Base-by-base conservation (phyloP, 805 yeast genomes). In the Candida tibetensis region DNA sequence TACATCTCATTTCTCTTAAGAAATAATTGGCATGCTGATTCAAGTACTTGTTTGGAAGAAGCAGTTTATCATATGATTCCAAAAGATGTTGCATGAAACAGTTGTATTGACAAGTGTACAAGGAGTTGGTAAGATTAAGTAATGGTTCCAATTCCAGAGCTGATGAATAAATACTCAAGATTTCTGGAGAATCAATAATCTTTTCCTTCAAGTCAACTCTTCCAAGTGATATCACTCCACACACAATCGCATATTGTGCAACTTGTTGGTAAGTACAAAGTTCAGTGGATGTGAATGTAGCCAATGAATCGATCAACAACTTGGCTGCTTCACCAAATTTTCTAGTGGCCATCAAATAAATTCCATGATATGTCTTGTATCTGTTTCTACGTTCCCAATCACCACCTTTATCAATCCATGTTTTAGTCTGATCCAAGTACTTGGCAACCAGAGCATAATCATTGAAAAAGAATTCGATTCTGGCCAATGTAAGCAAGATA, bases 381-480 rank as follows among this genome's bases (percentile, higher is more conserved):
- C 96, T 72, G 67, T 93, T 93, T 55, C 96, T 81, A 64, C 99
- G 85, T 66, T 93, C 99, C 99, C 99, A 93, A 62, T 93, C 99
- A 45, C 99, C 99, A 39, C 98, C 99, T 55, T 88, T 85, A 53
- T 91, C 98, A 53, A 93, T 88, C 58, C 87, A 74, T 17, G 68
- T 55, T 55, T 84, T 80, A 14, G 83, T 80, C 49, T 81, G 81
- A 39, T 83, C 91, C 47, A 93, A 74, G 54, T 82, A 82, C 51
- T 79, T 79, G 42, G 81, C 76, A 31, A 85, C 82, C 47, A 77
- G 78, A 4, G 67, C 62, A 56, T 80, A 81, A 64, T 93, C 95
- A 54, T 82, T 81, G 61, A 76, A 91, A 60, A 93, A 89, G 52
- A 89, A 82, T n/a, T 95, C 97, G 39, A 93, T 62, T 60, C 98